phyloP scores from a whole-genome alignment of 352 stramenopile species.

The Pythium graminicola region DNA sequence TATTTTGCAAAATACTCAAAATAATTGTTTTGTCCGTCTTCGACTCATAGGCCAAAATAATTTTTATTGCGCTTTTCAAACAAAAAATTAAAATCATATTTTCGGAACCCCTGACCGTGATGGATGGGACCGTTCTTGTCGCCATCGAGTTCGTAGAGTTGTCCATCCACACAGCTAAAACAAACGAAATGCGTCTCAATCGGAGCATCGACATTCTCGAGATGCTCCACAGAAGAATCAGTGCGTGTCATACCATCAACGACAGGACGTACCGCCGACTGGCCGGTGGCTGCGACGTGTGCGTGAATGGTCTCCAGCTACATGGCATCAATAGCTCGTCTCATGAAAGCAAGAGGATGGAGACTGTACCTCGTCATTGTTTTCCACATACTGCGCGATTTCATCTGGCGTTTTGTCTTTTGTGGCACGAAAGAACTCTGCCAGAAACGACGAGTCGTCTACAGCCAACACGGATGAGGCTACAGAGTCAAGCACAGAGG shows the following conservation, averaged over 20 bases:
- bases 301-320: slow-evolving; percentile 90
- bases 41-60: neutral
- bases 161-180: slow-evolving; percentile 90
- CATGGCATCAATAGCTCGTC: neutral
- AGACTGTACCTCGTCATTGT: slow-evolving; percentile 70
- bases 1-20: neutral
- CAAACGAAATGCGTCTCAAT: slow-evolving; percentile 96
- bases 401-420: slow-evolving; percentile 63
- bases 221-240: slow-evolving; percentile 37
- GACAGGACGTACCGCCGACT: slow-evolving; percentile 62
- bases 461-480: no score
- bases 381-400: slow-evolving; percentile 84
- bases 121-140: slow-evolving; percentile 69
- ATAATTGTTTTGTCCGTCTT: neutral
- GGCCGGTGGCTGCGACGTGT: slow-evolving; percentile 78
- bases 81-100: neutral
- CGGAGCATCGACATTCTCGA: slow-evolving; percentile 85
- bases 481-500: no score
- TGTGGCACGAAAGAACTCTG: slow-evolving; percentile 81
- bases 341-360: neutral
- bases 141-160: slow-evolving; percentile 95
- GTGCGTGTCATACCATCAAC: neutral
- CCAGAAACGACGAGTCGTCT: slow-evolving; percentile 44
- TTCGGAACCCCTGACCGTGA: neutral
- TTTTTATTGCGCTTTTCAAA: neutral